Base-by-base conservation (phyloP, 331 rosid species). In the Saraca asoca region DNA sequence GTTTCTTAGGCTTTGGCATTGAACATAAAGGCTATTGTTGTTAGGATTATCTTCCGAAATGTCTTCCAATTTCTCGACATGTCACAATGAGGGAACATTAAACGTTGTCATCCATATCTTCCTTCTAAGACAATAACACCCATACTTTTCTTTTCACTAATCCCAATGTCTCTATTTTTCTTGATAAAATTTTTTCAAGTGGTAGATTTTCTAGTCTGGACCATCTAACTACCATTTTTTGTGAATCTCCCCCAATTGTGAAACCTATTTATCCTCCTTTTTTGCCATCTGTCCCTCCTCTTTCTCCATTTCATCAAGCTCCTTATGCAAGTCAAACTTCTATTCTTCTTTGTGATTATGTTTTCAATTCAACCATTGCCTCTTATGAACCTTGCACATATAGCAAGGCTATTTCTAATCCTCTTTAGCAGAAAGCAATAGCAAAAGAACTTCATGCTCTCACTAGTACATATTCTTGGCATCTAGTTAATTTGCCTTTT, bases 371-470 rank as follows among this genome's bases (percentile, higher is more conserved):
- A 48, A 12, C 59, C 8, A n/a, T 44, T n/a, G 19, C 20, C 4
- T 7, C 62, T 9, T 11, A 70, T 13, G 63, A 71, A 11, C 62
- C 69, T 13, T 9, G 0, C 5, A 10, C 7, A 6, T 41, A 8
- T 41, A 8, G 3, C 15, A 50, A 63, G 19, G 38, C 69, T 13
- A 7, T 3, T 61, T 12, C 16, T 51, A 6, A 51, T 12, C 62
- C 13, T 71, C 5, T 35, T 19, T 61, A 46, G 56, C 38, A 71
- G 17, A 4, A 71, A 51, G 76, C 56, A 0, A 51, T 71, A 35
- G 0, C 3, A 5, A 24, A 72, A 24, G 58, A 72, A 43, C 20
- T 62, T 0, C 16, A 43, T 0, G 49, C 77, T 4, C 8, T 62
- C 0, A 9, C 0, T 4, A 41, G 31, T 9, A 72, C 58, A 3